Evolutionary conservation across 2,329 filamentous ascomycete genomes (phyloP), one percentile per base, ranked within the genome.

Genomic region (Graphilbum ipis-grandicollis): DNA sequence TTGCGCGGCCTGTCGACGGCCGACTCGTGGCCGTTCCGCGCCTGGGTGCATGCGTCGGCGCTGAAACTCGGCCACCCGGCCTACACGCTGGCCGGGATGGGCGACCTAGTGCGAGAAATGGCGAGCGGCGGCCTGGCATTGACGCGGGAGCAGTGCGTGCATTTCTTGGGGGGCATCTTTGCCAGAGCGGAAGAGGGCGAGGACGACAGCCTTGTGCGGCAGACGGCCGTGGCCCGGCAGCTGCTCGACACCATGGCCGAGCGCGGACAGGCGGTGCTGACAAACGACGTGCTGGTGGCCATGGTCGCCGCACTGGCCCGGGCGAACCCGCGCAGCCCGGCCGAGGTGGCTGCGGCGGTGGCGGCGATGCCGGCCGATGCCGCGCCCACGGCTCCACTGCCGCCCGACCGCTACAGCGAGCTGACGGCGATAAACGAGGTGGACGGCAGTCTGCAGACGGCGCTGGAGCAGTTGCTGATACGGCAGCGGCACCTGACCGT

Each of bases 381-480:
- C 12, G 23, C 23, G 8, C 7, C 8, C 8, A 12, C 23, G 7
- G 23, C 23, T 7, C 23, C 23, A 7, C 10, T 13, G 9, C 26
- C 5, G 9, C 26, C 26, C 6, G 26, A 28, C 14, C 26, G 26
- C 26, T 28, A 28, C 26, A 13, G 26, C 26, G 12, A n/a, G n/a
- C n/a, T n/a, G n/a, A n/a, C n/a, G n/a, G n/a, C 9, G 14, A 28
- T 13, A 13, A 5, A 7, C 14, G 26, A 7, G 8, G 26, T 5
- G 8, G 26, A 28, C 14, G 49, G 54, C 18, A 50, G 52, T 12
- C 53, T 65, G 9, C 60, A 62, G 40, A 44, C 49, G 15, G 62
- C 62, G 15, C 51, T 74, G 15, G 62, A 66, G 43, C 46, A 51
- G 4, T 50, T 71, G 4, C 49, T 66, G n/a, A n/a, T n/a, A n/a